phyloP scores from a whole-genome alignment of 352 stramenopile genomes.

The Pythium brachiatum region DNA sequence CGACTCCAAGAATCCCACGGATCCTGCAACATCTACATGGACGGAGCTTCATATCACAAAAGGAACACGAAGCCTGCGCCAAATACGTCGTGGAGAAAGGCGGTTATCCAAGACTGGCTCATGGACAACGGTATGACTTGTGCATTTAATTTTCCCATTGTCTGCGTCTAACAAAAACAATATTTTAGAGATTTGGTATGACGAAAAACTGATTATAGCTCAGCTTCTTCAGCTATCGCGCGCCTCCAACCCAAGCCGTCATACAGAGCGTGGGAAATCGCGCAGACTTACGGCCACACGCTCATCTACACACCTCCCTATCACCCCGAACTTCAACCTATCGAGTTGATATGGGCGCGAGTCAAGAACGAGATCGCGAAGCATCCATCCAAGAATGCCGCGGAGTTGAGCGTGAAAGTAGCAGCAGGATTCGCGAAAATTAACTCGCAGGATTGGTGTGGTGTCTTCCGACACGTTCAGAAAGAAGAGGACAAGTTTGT shows the following conservation, averaged over 20 bases:
- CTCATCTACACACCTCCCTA: conserved; percentile 4
- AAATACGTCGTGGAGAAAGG: neutral
- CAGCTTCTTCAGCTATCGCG: no score
- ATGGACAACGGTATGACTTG: no score
- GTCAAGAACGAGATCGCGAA: conserved; percentile 9
- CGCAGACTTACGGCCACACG: neutral
- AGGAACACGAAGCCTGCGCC: neutral
- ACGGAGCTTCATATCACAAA: neutral
- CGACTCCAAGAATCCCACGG: neutral
- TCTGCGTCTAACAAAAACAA: no score
- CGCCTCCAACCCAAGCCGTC: no score
- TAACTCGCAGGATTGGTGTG: neutral
- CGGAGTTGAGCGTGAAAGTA: no score
- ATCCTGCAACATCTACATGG: neutral
- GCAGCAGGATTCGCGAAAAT: neutral
- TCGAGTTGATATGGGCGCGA: conserved; percentile 6
- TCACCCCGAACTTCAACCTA: conserved; percentile 11
- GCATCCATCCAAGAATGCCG: no score
- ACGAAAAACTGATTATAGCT: no score
- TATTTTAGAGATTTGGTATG: no score
- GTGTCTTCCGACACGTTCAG: neutral
- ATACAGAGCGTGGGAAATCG: neutral
- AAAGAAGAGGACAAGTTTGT: neutral
- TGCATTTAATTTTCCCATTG: no score
- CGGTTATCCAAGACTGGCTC: neutral